A percentile compares a stretch with the other conserved stretches of the same genome.
phyloP scores from a whole-genome alignment of 768 basidiomycete genomes.

The Lentinula detonsa region DNA sequence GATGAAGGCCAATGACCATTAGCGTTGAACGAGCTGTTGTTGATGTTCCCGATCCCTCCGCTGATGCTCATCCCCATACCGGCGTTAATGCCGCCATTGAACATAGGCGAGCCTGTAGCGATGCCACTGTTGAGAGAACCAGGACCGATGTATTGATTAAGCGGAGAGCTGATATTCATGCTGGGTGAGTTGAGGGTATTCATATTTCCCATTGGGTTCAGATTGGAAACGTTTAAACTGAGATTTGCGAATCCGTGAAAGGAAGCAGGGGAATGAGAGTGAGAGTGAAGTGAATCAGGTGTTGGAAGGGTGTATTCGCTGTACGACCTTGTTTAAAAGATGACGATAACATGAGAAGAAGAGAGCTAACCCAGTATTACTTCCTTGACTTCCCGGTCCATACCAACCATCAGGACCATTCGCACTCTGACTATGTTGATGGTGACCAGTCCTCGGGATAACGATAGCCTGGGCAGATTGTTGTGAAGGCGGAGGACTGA shows the following conservation, averaged over 20 bases:
- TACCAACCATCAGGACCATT: background rate
- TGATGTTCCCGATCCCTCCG: background rate
- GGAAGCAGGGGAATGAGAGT: constrained; percentile 20
- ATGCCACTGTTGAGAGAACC: background rate
- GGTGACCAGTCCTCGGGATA: constrained; percentile 38
- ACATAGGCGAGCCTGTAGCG: background rate
- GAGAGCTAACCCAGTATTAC: background rate
- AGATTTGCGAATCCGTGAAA: constrained; percentile 20
- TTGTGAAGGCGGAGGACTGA: constrained; percentile 37
- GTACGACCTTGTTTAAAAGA: background rate
- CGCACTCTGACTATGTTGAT: background rate
- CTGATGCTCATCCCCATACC: background rate
- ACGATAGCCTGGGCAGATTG: constrained; percentile 49
- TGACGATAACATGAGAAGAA: background rate
- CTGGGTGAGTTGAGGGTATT: background rate
- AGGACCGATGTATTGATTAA: background rate
- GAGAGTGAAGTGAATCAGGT: constrained; percentile 29
- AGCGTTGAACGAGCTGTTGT: background rate
- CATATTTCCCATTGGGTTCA: background rate
- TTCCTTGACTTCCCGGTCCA: constrained; percentile 1
- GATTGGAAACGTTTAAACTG: constrained; percentile 18
- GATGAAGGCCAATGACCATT: background rate
- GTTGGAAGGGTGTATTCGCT: constrained; percentile 40
- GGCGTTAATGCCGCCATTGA: background rate
- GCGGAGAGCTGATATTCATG: background rate